phyloP scores from a whole-genome alignment of 495 filamentous ascomycete genomes.

The Cryomyces antarcticus region DNA sequence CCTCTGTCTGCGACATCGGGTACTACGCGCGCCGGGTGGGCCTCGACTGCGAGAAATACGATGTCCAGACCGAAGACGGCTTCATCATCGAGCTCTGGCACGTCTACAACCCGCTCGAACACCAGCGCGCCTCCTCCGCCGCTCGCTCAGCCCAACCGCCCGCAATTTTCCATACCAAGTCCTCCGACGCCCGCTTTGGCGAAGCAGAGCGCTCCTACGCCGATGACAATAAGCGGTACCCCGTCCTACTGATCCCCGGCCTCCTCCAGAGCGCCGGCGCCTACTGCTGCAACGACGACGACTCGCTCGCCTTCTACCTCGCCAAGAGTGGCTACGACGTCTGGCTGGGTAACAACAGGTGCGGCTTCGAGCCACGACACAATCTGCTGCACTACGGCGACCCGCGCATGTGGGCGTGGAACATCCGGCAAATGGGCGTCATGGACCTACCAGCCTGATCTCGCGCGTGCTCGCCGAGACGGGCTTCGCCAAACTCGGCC shows the following conservation, averaged over 20 bases:
- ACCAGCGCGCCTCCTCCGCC: slow-evolving; percentile 12
- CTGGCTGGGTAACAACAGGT: slow-evolving; percentile 91
- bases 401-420: slow-evolving; percentile 95
- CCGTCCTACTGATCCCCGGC: slow-evolving; percentile 75
- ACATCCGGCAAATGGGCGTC: slow-evolving; percentile 82
- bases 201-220: slow-evolving; percentile 3
- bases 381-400: slow-evolving; percentile 47
- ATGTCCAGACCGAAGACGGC: slow-evolving; percentile 86
- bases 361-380: slow-evolving; percentile 65
- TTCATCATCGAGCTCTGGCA: slow-evolving; percentile 82
- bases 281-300: slow-evolving; percentile 79
- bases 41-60: slow-evolving; percentile 62
- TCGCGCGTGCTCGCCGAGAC: slow-evolving; percentile 69
- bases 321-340: slow-evolving; percentile 90
- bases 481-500: slow-evolving; percentile 60
- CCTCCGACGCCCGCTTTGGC: slow-evolving; percentile 14
- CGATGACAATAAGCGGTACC: slow-evolving; percentile 44
- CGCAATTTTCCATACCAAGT: slow-evolving; percentile 12
- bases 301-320: slow-evolving; percentile 77
- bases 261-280: slow-evolving; percentile 74
- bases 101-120: slow-evolving; percentile 67
- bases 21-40: slow-evolving; percentile 85
- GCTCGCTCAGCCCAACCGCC: slow-evolving; percentile 13
- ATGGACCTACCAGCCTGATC: slow-evolving; percentile 81
- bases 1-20: slow-evolving; percentile 55